phyloP scores from a whole-genome alignment of 345 rosid species.

The Ceriops zippeliana region DNA sequence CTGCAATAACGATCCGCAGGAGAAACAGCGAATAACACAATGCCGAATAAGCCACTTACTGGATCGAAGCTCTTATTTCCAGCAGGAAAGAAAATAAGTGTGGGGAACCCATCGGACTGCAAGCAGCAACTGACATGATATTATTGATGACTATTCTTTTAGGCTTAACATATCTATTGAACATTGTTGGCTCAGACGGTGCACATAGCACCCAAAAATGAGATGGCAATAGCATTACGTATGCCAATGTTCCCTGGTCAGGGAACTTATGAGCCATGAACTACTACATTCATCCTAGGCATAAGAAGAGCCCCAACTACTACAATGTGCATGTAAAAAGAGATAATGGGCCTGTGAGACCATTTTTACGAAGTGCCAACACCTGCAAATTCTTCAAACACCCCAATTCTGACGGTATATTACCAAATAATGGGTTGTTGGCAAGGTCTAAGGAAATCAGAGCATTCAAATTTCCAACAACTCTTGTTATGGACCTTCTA shows the following conservation, averaged over 20 bases:
- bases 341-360: background rate
- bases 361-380: too few species aligned
- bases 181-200: background rate
- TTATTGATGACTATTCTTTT: background rate
- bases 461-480: background rate
- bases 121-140: background rate
- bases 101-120: conserved; percentile 95
- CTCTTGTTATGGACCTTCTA: background rate
- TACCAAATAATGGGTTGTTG: too few species aligned
- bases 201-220: background rate
- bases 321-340: too few species aligned
- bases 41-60: conserved; percentile 37
- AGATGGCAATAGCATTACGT: background rate
- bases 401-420: too few species aligned
- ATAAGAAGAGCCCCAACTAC: too few species aligned
- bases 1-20: background rate
- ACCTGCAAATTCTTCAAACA: too few species aligned
- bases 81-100: conserved; percentile 90
- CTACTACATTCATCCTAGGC: too few species aligned
- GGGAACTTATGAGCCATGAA: background rate
- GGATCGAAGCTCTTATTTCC: conserved; percentile 97
- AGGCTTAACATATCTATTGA: background rate
- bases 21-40: background rate
- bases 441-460: background rate
- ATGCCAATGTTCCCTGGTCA: background rate